Percentiles rank a stretch among this genome's conserved stretches.
Evolutionary conservation across 805 yeast species (phyloP).

Genomic region (Ogataea nitratoaversa): DNA sequence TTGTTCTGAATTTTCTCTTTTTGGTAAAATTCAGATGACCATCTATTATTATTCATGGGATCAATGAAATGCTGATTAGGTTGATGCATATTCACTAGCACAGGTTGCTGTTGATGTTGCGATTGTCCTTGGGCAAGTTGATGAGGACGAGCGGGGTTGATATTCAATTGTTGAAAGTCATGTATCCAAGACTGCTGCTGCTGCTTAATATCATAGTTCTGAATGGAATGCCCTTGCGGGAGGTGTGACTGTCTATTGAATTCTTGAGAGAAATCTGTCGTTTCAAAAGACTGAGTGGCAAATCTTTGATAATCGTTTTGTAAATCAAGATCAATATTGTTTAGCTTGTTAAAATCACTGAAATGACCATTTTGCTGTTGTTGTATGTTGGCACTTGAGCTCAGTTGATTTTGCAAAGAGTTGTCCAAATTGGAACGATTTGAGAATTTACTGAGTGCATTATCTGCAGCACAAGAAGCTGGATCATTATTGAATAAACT

Average conservation of each 20-base stretch:
- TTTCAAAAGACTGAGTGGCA: conserved; percentile 5
- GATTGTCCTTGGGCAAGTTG: too few species aligned
- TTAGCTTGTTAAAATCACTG: conserved; percentile 8
- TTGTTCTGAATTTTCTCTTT: conserved; percentile 5
- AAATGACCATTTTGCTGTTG: conserved; percentile 1
- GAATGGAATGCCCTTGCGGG: too few species aligned
- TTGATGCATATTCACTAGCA: background rate
- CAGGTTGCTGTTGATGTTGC: background rate
- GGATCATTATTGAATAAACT: conserved; percentile 20
- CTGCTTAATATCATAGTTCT: too few species aligned
- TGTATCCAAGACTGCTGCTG: conserved; percentile 18
- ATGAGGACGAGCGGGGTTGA: too few species aligned
- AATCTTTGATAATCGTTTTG: conserved; percentile 39
- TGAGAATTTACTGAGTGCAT: conserved; percentile 39
- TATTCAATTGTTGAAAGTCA: conserved; percentile 19
- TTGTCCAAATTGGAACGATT: conserved; percentile 39
- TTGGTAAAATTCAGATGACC: conserved; percentile 15
- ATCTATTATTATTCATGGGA: background rate
- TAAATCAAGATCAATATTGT: conserved; percentile 30
- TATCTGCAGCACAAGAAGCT: conserved; percentile 41
- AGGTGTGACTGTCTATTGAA: too few species aligned
- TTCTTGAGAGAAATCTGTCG: background rate
- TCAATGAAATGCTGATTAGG: background rate
- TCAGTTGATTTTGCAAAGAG: conserved; percentile 35
- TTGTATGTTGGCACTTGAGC: conserved; percentile 4